Evolutionary conservation across 345 rosid species (phyloP).

Genomic region (Citrus maxima): DNA sequence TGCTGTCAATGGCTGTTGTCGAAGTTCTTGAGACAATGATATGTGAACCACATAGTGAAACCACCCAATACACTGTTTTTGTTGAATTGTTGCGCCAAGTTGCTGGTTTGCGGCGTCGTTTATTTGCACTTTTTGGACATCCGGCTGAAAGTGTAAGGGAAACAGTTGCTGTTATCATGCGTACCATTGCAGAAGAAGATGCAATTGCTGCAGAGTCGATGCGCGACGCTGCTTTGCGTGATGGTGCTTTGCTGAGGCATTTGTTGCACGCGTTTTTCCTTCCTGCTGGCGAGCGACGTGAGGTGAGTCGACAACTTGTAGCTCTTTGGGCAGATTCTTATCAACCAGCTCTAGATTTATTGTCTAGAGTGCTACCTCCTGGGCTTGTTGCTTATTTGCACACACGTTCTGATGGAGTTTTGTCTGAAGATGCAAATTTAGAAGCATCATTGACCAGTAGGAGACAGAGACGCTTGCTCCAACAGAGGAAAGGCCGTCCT

Average conservation of each 20-base stretch:
- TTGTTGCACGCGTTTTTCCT: slow-evolving; percentile 83
- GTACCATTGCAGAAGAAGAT: slow-evolving; percentile 99
- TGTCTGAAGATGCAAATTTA: slow-evolving; percentile 54
- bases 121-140: slow-evolving; percentile 97
- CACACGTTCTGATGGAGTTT: slow-evolving; percentile 70
- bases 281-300: slow-evolving; percentile 91
- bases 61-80: slow-evolving; percentile 91
- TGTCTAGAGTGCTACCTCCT: slow-evolving; percentile 95
- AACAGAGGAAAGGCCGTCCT: slow-evolving; percentile 77
- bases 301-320: slow-evolving; percentile 97
- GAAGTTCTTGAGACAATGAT: slow-evolving; percentile 98
- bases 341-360: slow-evolving; percentile 85
- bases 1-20: slow-evolving; percentile 94
- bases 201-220: slow-evolving; percentile 99
- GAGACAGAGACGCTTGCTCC: slow-evolving; percentile 78
- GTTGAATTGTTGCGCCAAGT: slow-evolving; percentile 95
- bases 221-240: slow-evolving; percentile 99
- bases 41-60: slow-evolving; percentile 98
- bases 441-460: slow-evolving; percentile 76
- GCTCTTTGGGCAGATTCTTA: slow-evolving; percentile 99
- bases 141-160: slow-evolving; percentile 99
- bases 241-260: slow-evolving; percentile 98
- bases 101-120: slow-evolving; percentile 92
- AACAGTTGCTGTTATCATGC: slow-evolving; percentile 95
- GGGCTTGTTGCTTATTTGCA: slow-evolving; percentile 99